phyloP scores from a whole-genome alignment of 129 eudicot genomes.

The Arctium lappa region DNA sequence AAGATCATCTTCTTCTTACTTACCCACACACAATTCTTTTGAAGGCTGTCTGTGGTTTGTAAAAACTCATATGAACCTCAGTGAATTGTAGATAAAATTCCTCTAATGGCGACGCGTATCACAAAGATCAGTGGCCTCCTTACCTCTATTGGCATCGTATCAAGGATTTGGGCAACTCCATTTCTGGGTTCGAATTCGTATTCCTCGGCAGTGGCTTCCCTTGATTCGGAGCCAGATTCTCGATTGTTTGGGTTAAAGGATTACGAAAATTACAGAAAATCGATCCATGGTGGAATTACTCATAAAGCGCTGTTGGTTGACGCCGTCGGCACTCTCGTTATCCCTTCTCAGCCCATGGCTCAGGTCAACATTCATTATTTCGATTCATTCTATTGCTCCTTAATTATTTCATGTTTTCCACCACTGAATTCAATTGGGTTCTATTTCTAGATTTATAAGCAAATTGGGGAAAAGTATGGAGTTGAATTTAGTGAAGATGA shows the following conservation, averaged over 20 bases:
- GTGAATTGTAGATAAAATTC: background rate
- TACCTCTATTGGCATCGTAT: background rate
- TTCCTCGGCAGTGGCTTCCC: constrained; percentile 36
- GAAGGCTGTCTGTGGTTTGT: background rate
- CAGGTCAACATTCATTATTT: constrained; percentile 45
- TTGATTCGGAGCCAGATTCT: constrained; percentile 34
- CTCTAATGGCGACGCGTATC: constrained; percentile 19
- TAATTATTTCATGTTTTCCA: background rate
- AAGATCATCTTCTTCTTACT: constrained; percentile 14
- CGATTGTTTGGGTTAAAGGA: constrained; percentile 48
- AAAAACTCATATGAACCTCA: constrained; percentile 10
- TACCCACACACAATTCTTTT: background rate
- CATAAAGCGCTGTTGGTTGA: constrained; percentile 94
- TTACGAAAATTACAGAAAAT: constrained; percentile 78
- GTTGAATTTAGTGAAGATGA: constrained; percentile 75
- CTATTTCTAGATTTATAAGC: constrained; percentile 64
- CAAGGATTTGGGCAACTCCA: constrained; percentile 14
- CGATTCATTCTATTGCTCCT: background rate
- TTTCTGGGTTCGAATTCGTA: constrained; percentile 17
- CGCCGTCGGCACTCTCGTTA: constrained; percentile 94
- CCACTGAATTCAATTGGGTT: background rate
- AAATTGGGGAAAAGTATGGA: constrained; percentile 96
- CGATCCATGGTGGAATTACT: constrained; percentile 82
- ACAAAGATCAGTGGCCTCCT: constrained; percentile 23
- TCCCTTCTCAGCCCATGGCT: constrained; percentile 98